A percentile compares a stretch with the other conserved stretches of the same genome.
phyloP scores from a whole-genome alignment of 805 yeast species.

The Candida patagonica region DNA sequence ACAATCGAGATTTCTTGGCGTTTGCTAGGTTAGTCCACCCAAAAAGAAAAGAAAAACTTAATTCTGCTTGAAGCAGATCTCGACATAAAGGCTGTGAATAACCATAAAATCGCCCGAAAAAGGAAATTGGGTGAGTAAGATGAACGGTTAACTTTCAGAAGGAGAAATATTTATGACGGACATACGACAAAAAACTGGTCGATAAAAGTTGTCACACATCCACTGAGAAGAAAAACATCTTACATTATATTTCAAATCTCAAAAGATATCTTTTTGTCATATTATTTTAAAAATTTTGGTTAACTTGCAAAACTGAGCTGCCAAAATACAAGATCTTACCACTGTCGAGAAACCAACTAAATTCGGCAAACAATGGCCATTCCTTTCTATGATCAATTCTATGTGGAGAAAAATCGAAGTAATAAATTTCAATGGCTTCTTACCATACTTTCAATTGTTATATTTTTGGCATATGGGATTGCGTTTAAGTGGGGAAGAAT shows the following conservation, averaged over 20 bases:
- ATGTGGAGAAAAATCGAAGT: conserved; percentile 32
- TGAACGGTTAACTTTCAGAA: too few relatives aligned
- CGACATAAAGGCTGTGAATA: too few relatives aligned
- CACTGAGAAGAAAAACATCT: not conserved
- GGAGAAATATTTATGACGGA: too few relatives aligned
- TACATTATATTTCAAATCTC: not conserved
- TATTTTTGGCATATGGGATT: conserved; percentile 32
- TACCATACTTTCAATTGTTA: conserved; percentile 23
- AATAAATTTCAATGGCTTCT: conserved; percentile 31
- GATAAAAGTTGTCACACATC: not conserved
- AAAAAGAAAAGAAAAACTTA: too few relatives aligned
- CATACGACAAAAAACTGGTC: not conserved
- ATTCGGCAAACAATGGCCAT: conserved; percentile 22
- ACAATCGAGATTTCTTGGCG: too few relatives aligned
- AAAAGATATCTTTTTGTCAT: not conserved
- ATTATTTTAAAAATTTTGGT: not conserved
- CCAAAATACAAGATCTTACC: too few relatives aligned
- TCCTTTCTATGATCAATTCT: conserved; percentile 32
- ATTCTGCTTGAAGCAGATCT: too few relatives aligned
- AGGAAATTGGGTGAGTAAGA: too few relatives aligned
- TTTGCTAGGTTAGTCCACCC: too few relatives aligned
- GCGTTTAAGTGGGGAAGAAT: conserved; percentile 34
- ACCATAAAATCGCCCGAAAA: too few relatives aligned
- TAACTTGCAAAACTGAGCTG: not conserved
- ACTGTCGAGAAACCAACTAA: too few relatives aligned